Evolutionary conservation across 2,329 filamentous ascomycete species (phyloP).

Genomic region (Monosporascus ibericus): DNA sequence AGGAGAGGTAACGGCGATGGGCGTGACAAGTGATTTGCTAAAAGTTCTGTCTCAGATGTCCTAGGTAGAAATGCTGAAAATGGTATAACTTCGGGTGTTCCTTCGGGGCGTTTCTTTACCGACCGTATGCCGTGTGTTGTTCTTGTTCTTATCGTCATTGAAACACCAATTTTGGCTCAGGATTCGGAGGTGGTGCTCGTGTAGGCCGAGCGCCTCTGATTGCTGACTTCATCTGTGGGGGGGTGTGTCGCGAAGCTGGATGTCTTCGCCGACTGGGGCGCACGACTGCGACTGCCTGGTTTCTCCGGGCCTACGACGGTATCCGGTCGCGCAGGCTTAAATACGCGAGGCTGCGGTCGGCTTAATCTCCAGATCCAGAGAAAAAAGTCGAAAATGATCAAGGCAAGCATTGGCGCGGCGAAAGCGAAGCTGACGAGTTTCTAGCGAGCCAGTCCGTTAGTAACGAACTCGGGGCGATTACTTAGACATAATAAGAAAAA

Average conservation of each 20-base stretch:
- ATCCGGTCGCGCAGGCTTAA: constrained; percentile 12
- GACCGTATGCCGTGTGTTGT: constrained; percentile 1
- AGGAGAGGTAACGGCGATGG: constrained; percentile 95
- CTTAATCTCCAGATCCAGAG: constrained; percentile 47
- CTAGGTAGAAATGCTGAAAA: constrained; percentile 23
- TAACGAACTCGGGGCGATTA: no score
- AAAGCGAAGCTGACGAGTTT: constrained; percentile 35
- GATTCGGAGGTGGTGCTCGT: constrained; percentile 6
- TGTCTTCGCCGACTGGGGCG: neutral
- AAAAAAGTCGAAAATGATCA: constrained; percentile 44
- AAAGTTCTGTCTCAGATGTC: constrained; percentile 75
- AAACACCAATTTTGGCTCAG: neutral
- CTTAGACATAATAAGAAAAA: neutral
- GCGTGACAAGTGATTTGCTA: constrained; percentile 86
- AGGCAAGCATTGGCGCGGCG: constrained; percentile 38
- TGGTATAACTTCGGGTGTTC: constrained; percentile 6
- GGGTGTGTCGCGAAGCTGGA: constrained; percentile 9
- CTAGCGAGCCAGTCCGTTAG: constrained; percentile 6
- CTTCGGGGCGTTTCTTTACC: constrained; percentile 5
- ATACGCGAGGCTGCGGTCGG: constrained; percentile 13
- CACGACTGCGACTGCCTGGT: neutral
- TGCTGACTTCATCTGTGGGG: constrained; percentile 1
- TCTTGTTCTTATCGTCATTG: neutral
- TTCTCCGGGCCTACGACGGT: constrained; percentile 9
- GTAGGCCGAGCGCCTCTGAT: constrained; percentile 12